A percentile compares a stretch with the other conserved stretches of the same genome.
phyloP scores from a whole-genome alignment of 139 green algal genomes.

The Asterochloris sp. region DNA sequence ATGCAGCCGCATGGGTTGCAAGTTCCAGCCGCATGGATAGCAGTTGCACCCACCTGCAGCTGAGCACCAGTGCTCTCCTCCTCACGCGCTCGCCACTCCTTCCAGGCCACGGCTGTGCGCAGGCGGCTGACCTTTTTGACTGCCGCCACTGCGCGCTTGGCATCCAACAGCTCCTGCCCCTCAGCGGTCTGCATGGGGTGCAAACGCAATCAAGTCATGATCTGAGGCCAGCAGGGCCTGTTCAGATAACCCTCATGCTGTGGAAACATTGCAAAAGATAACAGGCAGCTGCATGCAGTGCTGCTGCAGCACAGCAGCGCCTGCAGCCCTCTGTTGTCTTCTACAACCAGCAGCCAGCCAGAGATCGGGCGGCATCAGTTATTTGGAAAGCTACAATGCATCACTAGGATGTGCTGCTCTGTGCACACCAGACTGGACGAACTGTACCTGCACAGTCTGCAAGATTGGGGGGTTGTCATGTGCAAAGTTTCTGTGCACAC shows the following conservation, averaged over 20 bases:
- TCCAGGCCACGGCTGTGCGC: conserved; percentile 48
- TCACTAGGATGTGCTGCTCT: background rate
- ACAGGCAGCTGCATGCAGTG: too few relatives aligned
- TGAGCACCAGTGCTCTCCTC: conserved; percentile 7
- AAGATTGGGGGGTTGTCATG: background rate
- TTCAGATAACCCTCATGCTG: too few relatives aligned
- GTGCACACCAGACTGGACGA: too few relatives aligned
- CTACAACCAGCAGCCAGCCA: background rate
- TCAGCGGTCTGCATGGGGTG: background rate
- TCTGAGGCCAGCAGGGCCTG: background rate
- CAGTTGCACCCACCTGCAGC: background rate
- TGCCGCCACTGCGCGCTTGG: conserved; percentile 45
- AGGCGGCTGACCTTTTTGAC: conserved; percentile 66
- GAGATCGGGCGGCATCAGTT: background rate
- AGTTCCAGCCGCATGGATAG: conserved; percentile 2
- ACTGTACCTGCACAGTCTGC: background rate
- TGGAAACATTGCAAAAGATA: too few relatives aligned
- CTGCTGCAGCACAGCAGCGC: background rate
- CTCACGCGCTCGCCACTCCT: conserved; percentile 43
- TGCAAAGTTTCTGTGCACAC: too few relatives aligned
- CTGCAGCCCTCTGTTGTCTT: background rate
- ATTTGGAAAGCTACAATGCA: background rate
- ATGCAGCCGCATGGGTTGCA: background rate
- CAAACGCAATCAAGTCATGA: conserved; percentile 8
- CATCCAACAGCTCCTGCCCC: conserved; percentile 37